Percentiles rank a stretch among this genome's conserved stretches.
Conservation (phyloP, 78 protist genomes). For the Dictyostelium firmibasis region DNA sequence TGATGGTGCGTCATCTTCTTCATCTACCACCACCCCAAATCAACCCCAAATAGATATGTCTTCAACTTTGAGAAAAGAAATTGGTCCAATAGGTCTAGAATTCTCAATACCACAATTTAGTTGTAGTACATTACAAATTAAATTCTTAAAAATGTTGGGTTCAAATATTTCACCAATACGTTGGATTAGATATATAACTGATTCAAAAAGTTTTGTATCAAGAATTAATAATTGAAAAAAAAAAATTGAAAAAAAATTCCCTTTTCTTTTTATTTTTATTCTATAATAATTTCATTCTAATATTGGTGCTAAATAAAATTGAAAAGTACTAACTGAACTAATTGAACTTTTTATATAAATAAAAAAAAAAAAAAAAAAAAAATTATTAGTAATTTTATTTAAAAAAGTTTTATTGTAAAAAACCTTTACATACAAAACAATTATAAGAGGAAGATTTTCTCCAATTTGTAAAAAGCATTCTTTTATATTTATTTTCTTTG, state of each 20-base stretch:
- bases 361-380: too few species aligned
- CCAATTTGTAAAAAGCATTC: constrained; percentile 52
- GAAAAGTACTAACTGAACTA: not conserved
- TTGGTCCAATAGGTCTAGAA: constrained; percentile 89
- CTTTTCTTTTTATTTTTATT: too few species aligned
- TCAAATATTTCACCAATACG: not conserved
- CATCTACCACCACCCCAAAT: not conserved
- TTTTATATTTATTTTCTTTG: constrained; percentile 2
- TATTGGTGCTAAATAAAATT: not conserved
- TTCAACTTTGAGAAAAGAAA: constrained; percentile 58
- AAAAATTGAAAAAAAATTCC: too few species aligned
- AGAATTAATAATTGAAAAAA: constrained; percentile 12
- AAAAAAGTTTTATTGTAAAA: not conserved
- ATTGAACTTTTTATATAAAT: not conserved
- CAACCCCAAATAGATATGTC: not conserved
- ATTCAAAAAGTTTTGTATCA: constrained; percentile 50
- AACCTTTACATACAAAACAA: not conserved
- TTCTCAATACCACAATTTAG: constrained; percentile 90
- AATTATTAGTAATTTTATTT: not conserved
- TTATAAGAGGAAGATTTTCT: not conserved
- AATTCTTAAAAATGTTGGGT: constrained; percentile 52
- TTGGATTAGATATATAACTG: constrained; percentile 63
- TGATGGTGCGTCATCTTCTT: not conserved
- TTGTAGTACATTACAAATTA: constrained; percentile 68
- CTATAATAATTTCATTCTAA: not conserved